Percentiles rank a stretch among this genome's conserved stretches.
Conservation (phyloP, 495 filamentous ascomycete species). For the Trichoderma gamsii region DNA sequence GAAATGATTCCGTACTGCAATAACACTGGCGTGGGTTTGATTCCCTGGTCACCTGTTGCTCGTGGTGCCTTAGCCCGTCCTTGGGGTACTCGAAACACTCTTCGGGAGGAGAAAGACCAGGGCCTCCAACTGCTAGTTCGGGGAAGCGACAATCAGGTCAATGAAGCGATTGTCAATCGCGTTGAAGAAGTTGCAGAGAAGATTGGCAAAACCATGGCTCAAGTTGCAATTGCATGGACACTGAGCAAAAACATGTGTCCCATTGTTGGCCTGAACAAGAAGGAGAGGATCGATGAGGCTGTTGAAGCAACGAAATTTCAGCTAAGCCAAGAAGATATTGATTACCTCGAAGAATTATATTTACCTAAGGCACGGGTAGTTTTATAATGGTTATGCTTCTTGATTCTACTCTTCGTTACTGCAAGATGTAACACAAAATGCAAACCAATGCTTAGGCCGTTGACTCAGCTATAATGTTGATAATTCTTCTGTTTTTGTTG, state of each 20-base stretch:
- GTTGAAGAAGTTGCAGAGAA: background rate
- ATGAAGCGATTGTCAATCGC: background rate
- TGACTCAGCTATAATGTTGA: too few relatives aligned
- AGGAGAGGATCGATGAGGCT: background rate
- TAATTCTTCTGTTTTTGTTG: too few relatives aligned
- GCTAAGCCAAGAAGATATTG: background rate
- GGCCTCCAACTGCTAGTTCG: too few relatives aligned
- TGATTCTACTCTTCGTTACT: too few relatives aligned
- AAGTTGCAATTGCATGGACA: background rate
- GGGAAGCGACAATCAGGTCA: background rate
- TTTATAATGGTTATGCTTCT: too few relatives aligned
- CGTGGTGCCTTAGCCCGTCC: background rate
- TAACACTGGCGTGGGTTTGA: slow-evolving; percentile 53
- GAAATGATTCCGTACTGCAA: slow-evolving; percentile 58
- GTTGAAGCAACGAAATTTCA: background rate
- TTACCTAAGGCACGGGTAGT: background rate
- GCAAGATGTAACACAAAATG: too few relatives aligned
- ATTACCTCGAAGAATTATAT: background rate
- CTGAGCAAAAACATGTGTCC: background rate
- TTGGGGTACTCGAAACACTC: background rate
- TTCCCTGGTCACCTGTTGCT: slow-evolving; percentile 30
- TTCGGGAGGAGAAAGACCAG: background rate
- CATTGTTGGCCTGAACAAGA: background rate
- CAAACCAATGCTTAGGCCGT: too few relatives aligned
- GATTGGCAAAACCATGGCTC: background rate